These are phyloP conservation scores for Fusarium begoniae DNA, from an alignment of 2,329 filamentous ascomycete species.

Conservation along the genomic window DNA sequence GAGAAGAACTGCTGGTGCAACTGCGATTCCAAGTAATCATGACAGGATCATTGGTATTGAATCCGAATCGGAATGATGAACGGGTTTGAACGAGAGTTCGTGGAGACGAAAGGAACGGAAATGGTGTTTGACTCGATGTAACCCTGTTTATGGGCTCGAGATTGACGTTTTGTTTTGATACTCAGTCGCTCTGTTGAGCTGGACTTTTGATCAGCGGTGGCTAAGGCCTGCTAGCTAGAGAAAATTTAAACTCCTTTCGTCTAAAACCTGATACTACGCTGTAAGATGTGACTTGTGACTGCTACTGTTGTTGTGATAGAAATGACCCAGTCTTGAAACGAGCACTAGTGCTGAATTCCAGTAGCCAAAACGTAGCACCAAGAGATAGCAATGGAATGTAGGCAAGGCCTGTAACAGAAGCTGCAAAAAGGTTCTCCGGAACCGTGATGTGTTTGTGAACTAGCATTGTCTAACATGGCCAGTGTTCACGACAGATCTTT, in stretches of 20 bases:
- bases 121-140: background rate
- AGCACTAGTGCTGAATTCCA: too few relatives aligned
- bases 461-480: too few relatives aligned
- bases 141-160: background rate
- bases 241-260: background rate
- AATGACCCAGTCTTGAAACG: too few relatives aligned
- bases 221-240: background rate
- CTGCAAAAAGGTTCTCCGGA: too few relatives aligned
- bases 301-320: too few relatives aligned
- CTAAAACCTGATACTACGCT: accelerated
- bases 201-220: background rate
- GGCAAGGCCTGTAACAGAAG: too few relatives aligned
- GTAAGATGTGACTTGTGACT: background rate
- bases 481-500: too few relatives aligned
- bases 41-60: background rate
- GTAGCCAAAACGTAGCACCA: too few relatives aligned
- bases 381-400: too few relatives aligned
- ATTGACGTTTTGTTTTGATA: background rate
- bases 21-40: constrained; percentile 5
- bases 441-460: too few relatives aligned
- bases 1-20: constrained; percentile 13
- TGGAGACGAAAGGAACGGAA: background rate
- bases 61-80: background rate
- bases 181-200: background rate
- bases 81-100: accelerated